Conservation (phyloP, 2,329 filamentous ascomycete species). For the Cercospora beticola region DNA sequence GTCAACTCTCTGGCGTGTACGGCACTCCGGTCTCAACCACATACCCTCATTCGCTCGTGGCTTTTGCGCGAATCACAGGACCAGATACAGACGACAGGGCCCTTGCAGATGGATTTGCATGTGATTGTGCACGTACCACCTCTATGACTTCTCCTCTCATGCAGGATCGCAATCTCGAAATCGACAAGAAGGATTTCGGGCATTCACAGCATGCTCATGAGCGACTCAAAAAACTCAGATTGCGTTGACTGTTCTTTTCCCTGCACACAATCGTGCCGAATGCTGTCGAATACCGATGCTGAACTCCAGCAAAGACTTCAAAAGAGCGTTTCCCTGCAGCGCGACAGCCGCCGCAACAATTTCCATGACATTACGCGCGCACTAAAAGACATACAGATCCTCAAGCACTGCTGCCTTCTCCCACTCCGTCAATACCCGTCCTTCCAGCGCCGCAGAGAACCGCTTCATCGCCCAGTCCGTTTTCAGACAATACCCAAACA, state of each 20-base stretch:
- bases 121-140: not conserved
- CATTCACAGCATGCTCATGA: too few relatives aligned
- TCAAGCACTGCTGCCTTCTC: not conserved
- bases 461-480: not conserved
- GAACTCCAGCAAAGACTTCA: too few relatives aligned
- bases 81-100: not conserved
- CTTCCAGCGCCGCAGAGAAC: not conserved
- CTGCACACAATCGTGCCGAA: too few relatives aligned
- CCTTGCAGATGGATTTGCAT: not conserved
- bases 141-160: not conserved
- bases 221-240: too few relatives aligned
- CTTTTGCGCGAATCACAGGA: not conserved
- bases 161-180: not conserved
- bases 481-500: not conserved
- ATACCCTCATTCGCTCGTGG: not conserved
- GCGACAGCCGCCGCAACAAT: not conserved
- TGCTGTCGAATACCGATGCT: too few relatives aligned
- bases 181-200: too few relatives aligned
- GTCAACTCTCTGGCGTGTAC: not conserved
- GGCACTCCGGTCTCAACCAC: not conserved
- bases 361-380: too few relatives aligned
- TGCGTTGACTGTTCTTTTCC: too few relatives aligned
- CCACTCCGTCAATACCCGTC: not conserved
- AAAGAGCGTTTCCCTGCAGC: not conserved
- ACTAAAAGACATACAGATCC: not conserved